Conservation (phyloP, 148 eudicot genomes). For the Silene conica region DNA sequence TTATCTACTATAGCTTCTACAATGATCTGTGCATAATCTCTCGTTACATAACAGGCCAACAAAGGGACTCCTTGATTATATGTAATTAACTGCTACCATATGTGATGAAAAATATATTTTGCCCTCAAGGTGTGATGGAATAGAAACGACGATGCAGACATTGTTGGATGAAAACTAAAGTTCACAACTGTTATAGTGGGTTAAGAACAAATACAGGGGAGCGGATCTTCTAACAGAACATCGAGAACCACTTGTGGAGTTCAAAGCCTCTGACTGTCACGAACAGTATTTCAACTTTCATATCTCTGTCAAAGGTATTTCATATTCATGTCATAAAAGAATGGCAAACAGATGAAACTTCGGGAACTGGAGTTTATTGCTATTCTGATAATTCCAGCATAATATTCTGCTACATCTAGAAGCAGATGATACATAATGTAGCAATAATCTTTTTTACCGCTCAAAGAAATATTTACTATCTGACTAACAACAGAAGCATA, state of each 20-base stretch:
- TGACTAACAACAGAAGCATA: background rate
- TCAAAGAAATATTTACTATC: background rate
- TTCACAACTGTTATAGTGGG: background rate
- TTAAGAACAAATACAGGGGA: background rate
- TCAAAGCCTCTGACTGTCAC: background rate
- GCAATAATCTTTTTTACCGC: background rate
- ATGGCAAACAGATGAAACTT: background rate
- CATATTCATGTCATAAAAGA: background rate
- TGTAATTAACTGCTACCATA: background rate
- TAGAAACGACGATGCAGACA: no score
- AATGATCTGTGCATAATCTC: background rate
- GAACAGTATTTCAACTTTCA: background rate
- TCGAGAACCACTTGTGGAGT: background rate
- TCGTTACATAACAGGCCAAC: background rate
- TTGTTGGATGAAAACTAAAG: background rate
- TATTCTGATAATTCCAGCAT: background rate
- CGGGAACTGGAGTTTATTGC: background rate
- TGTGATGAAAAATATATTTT: background rate
- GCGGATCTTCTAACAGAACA: background rate
- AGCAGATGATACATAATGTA: background rate
- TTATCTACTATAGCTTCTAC: no score
- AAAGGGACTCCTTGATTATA: background rate
- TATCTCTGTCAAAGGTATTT: background rate
- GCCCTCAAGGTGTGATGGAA: no score
- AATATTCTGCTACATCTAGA: background rate